Base-by-base conservation (phyloP, 1,284 basidiomycete species). In the Apiotrichum siamense region DNA sequence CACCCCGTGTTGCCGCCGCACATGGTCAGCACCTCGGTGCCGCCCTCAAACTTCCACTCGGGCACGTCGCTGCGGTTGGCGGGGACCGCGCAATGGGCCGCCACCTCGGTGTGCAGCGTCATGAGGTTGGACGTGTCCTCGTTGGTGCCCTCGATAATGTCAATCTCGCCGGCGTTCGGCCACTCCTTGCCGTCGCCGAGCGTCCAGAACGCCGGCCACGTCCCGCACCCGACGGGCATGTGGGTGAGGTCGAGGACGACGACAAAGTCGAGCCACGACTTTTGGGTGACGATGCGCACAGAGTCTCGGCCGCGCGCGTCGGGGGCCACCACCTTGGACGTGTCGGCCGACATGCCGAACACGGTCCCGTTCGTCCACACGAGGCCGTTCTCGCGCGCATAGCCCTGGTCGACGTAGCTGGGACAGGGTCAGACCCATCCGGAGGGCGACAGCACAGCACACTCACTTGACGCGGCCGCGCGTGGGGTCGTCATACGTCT, bases 151-250 rank as follows among this genome's bases (percentile, higher is more conserved):
- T 92, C 90, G 24, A 90, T 77, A 53, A 90, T 88, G 71, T 92
- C 89, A 39, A 92, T 89, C 74, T 92, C 88, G 36, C 88, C 87
- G 1, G 76, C 76, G 3, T 63, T 62, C 5, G 88, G 88, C 88
- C 88, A 91, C 52, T 81, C 77, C 23, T 3, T 15, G 27, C 63
- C 58, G 42, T 75, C 57, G 39, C 79, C 81, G 29, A 80, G 60
- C 25, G 81, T 81, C 83, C 83, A 85, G 61, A 79, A 84, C 11
- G 83, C 83, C 7, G 83, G 83, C 83, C 83, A 84, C 61, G 70
- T 69, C 1, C 65, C 69, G 48, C 73, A 75, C 15, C 73, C 72
- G 1, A 63, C 62, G 0, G 73, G 72, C 61, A 75, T 66, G 52
- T 75, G 70, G 26, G 63, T 61, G 21, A 75, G 29, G 50, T 75